Percentiles rank a stretch among this genome's conserved stretches.
Conservation (phyloP, 345 rosid species). For the Psidium guajava region DNA sequence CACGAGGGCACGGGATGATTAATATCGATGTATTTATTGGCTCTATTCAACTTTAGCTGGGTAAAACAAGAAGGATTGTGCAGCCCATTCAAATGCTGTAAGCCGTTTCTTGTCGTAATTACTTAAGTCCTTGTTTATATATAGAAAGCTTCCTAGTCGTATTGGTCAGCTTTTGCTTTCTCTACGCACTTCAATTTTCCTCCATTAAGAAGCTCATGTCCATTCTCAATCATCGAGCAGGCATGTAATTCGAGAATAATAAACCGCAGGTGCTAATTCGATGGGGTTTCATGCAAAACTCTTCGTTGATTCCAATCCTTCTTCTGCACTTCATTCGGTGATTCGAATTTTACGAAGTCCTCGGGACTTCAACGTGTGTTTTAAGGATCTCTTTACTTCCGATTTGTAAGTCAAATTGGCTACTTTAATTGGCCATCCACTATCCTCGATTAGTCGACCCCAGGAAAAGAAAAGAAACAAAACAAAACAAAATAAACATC, state of each 20-base stretch:
- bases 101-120: neutral
- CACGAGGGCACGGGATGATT: neutral
- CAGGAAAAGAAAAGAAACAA: neutral
- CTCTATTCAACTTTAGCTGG: neutral
- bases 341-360: neutral
- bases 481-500: neutral
- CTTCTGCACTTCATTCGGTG: neutral
- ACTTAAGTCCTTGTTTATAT: too few relatives aligned
- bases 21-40: neutral
- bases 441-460: neutral
- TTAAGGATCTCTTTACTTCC: neutral
- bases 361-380: neutral
- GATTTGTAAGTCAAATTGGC: neutral
- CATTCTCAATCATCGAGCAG: neutral
- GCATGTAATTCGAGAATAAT: neutral
- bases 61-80: neutral
- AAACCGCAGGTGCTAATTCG: neutral
- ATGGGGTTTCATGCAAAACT: neutral
- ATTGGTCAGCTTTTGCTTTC: neutral
- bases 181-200: neutral
- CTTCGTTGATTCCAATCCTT: neutral
- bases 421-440: neutral
- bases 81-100: too few relatives aligned
- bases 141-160: neutral
- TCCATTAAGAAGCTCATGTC: neutral